phyloP scores from a whole-genome alignment of 2,329 filamentous ascomycete species.

The Dothidotthia symphoricarpi region DNA sequence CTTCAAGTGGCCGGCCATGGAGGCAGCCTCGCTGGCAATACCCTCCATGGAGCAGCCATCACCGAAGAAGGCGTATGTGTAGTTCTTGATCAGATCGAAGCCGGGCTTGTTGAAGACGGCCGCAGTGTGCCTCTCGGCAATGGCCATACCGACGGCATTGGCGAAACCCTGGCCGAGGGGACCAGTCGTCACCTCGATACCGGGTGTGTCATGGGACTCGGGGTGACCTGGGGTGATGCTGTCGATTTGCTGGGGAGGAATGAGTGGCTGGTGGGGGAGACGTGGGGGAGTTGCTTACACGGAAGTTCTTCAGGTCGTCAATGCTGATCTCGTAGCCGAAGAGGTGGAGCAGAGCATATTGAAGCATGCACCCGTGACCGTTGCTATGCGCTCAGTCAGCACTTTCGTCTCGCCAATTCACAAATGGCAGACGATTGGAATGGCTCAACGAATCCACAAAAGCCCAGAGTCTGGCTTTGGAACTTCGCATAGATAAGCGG shows the following conservation, averaged over 20 bases:
- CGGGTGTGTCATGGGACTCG: slow-evolving; percentile 93
- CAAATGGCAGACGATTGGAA: too few relatives aligned
- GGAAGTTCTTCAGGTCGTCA: slow-evolving; percentile 94
- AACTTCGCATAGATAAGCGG: too few relatives aligned
- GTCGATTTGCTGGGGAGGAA: slow-evolving; percentile 57
- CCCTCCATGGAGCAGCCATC: slow-evolving; percentile 99
- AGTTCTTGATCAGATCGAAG: slow-evolving; percentile 88
- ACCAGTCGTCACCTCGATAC: slow-evolving; percentile 96
- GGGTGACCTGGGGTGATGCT: slow-evolving; percentile 94
- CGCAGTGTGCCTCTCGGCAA: slow-evolving; percentile 88
- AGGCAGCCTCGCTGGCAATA: slow-evolving; percentile 88
- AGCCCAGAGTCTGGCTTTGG: too few relatives aligned
- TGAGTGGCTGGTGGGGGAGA: slow-evolving; percentile 49
- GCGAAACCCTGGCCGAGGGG: slow-evolving; percentile 96
- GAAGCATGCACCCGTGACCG: slow-evolving; percentile 98
- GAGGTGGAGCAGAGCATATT: slow-evolving; percentile 96
- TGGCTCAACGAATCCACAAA: slow-evolving; percentile 6
- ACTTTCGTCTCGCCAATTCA: too few relatives aligned
- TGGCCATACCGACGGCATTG: slow-evolving; percentile 96
- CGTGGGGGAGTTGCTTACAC: slow-evolving; percentile 60
- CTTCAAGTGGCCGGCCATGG: slow-evolving; percentile 91
- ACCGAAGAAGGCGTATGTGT: slow-evolving; percentile 95
- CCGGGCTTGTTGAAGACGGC: slow-evolving; percentile 96
- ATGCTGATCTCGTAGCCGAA: slow-evolving; percentile 85
- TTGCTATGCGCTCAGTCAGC: slow-evolving; percentile 61